Evolutionary conservation across 495 filamentous ascomycete genomes (phyloP).

Genomic region (Penicillium chermesinum): DNA sequence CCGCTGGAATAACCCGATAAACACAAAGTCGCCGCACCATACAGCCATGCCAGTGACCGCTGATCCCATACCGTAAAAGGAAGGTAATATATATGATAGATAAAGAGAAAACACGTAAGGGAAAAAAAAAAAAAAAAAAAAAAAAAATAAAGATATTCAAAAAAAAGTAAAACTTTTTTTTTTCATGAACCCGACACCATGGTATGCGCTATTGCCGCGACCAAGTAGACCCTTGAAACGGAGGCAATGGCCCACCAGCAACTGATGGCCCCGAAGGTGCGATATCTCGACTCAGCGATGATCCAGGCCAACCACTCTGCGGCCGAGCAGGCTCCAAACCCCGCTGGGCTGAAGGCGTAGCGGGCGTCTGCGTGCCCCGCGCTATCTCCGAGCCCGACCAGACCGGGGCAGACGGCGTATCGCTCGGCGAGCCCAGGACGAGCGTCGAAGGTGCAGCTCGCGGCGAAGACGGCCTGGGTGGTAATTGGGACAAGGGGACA

Average conservation of each 20-base stretch:
- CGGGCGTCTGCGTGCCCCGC: conserved; percentile 6
- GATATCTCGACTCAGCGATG: conserved; percentile 2
- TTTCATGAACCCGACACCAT: background rate
- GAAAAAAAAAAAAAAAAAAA: background rate
- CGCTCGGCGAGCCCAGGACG: conserved; percentile 1
- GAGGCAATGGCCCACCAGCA: conserved; percentile 17
- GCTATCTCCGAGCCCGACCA: conserved; percentile 10
- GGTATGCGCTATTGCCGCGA: conserved; percentile 9
- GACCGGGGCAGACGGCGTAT: conserved; percentile 5
- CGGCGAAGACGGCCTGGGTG: conserved; percentile 42
- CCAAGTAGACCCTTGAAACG: conserved; percentile 22
- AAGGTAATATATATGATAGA: background rate
- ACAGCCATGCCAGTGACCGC: conserved; percentile 22
- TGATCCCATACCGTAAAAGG: too few species aligned
- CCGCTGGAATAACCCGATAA: background rate
- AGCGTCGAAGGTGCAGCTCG: conserved; percentile 1
- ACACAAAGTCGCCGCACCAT: background rate
- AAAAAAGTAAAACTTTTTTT: background rate
- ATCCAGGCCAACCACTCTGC: conserved; percentile 13
- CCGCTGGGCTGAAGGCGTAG: conserved; percentile 3
- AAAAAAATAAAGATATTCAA: conserved; percentile 4
- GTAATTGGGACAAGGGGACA: conserved; percentile 36
- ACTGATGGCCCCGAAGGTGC: conserved; percentile 12
- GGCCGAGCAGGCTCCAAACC: conserved; percentile 11
- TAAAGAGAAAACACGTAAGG: background rate